phyloP scores from a whole-genome alignment of 805 yeast genomes.

The Saccharomycopsis microspora region DNA sequence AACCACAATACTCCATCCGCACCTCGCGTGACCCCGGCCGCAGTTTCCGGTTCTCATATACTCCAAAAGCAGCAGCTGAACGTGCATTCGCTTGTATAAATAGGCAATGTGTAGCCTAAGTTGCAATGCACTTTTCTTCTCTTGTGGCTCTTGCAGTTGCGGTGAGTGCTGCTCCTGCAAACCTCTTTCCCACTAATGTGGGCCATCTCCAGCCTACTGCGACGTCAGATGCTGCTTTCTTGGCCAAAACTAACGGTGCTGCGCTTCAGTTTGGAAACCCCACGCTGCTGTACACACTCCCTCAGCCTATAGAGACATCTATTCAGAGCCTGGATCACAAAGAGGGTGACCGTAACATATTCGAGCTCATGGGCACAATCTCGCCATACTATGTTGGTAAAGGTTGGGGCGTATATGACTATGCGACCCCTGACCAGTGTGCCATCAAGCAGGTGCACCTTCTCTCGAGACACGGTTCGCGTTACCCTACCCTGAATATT shows the following conservation, averaged over 20 bases:
- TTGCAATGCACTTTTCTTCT: too few species aligned
- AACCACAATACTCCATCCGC: too few species aligned
- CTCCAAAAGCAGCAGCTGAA: too few species aligned
- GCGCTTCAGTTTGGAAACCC: conserved; percentile 12
- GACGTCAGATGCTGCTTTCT: conserved; percentile 14
- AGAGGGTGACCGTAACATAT: conserved; percentile 13
- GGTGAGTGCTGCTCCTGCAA: neutral
- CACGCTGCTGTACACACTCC: conserved; percentile 12
- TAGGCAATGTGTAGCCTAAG: too few species aligned
- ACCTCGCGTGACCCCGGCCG: too few species aligned
- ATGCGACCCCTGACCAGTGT: conserved; percentile 28
- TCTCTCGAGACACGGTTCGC: conserved; percentile 69
- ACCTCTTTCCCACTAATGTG: conserved; percentile 11
- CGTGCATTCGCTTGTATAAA: too few species aligned
- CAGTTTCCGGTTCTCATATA: too few species aligned
- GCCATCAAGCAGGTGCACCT: conserved; percentile 56
- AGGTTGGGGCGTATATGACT: conserved; percentile 18
- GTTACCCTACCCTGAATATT: conserved; percentile 48
- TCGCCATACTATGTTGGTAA: conserved; percentile 18
- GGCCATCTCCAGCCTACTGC: conserved; percentile 13
- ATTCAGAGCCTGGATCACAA: conserved; percentile 13
- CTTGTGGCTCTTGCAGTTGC: too few species aligned
- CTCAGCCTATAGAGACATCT: conserved; percentile 18
- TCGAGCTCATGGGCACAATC: conserved; percentile 14
- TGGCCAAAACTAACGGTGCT: conserved; percentile 14